These are phyloP conservation scores for Aspergillus chevalieri DNA, from an alignment of 2,329 filamentous ascomycete genomes.

Conservation along the genomic window DNA sequence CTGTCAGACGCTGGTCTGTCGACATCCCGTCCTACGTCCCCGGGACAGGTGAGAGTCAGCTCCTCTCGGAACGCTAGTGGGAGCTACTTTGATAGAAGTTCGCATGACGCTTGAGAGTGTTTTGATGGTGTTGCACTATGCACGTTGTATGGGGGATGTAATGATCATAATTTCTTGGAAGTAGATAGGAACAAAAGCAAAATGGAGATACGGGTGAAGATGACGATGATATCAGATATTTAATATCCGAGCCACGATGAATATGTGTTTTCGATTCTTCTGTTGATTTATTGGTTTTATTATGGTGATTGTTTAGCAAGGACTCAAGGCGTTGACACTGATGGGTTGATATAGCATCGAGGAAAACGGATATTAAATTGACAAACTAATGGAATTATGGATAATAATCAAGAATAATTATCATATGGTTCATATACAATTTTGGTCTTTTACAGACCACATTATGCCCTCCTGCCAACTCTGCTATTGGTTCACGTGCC, in stretches of 20 bases:
- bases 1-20: slow-evolving; percentile 45
- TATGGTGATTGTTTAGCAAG: too few species aligned
- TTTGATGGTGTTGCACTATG: slow-evolving; percentile 5
- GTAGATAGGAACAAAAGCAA: slow-evolving; percentile 16
- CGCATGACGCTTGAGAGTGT: slow-evolving; percentile 16
- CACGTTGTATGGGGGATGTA: too few species aligned
- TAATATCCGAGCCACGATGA: too few species aligned
- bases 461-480: not conserved
- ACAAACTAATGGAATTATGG: too few species aligned
- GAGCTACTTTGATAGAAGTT: slow-evolving; percentile 34
- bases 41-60: slow-evolving; percentile 40
- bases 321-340: too few species aligned
- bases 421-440: too few species aligned
- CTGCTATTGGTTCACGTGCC: not conserved
- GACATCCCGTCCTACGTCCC: slow-evolving; percentile 49
- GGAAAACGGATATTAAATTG: too few species aligned
- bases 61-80: slow-evolving; percentile 31
- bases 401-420: too few species aligned
- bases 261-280: too few species aligned
- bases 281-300: too few species aligned
- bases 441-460: not conserved
- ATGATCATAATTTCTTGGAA: slow-evolving; percentile 4
- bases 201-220: not conserved
- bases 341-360: too few species aligned
- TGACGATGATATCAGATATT: not conserved